Percentiles rank a stretch among this genome's conserved stretches.
Evolutionary conservation across 345 rosid genomes (phyloP).

Genomic region (Melaleuca quinquenervia): DNA sequence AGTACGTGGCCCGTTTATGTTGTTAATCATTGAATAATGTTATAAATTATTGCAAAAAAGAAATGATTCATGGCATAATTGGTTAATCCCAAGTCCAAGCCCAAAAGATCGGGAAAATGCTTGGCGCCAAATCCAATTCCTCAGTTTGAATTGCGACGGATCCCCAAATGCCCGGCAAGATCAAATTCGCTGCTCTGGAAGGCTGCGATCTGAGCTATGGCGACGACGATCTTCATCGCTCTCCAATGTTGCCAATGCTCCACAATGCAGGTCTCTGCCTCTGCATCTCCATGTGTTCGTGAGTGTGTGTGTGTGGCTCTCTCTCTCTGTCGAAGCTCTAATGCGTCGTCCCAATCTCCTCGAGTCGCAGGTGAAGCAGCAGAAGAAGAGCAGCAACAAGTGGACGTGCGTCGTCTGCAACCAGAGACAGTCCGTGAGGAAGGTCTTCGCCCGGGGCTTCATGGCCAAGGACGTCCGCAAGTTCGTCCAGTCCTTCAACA

Average conservation of each 20-base stretch:
- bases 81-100: neutral
- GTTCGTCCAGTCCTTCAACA: slow-evolving; percentile 69
- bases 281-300: neutral
- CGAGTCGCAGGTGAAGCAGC: slow-evolving; percentile 67
- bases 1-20: too few species aligned
- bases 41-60: neutral
- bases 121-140: neutral
- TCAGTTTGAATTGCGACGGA: neutral
- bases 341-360: neutral
- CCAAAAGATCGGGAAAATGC: neutral
- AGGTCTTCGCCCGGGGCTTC: slow-evolving; percentile 54
- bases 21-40: neutral
- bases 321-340: neutral
- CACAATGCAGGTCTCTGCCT: slow-evolving; percentile 60
- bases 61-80: neutral
- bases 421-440: slow-evolving; percentile 65
- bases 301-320: neutral
- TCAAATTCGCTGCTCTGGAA: neutral
- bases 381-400: slow-evolving; percentile 62
- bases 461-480: slow-evolving; percentile 69
- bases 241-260: slow-evolving; percentile 78
- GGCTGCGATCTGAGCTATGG: neutral
- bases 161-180: neutral
- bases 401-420: slow-evolving; percentile 84
- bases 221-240: slow-evolving; percentile 40